phyloP scores from a whole-genome alignment of 495 filamentous ascomycete species.

The Penicillium odoratum region DNA sequence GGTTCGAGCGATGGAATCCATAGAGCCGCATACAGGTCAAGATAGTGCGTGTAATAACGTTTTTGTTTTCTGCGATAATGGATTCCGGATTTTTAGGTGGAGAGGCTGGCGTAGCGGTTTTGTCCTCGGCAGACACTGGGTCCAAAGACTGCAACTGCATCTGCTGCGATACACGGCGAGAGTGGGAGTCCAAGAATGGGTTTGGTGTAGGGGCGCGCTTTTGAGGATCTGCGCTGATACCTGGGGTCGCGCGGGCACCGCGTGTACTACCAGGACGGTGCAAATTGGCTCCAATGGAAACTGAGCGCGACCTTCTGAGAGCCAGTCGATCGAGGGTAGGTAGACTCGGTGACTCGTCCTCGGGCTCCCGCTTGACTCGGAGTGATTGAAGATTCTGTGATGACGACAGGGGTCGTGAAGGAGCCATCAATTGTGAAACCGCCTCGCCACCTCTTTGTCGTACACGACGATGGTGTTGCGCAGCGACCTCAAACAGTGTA shows the following conservation, averaged over 20 bases:
- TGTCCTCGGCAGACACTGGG: slow-evolving; percentile 18
- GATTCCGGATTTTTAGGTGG: slow-evolving; percentile 33
- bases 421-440: slow-evolving; percentile 57
- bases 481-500: slow-evolving; percentile 60
- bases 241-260: slow-evolving; percentile 15
- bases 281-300: slow-evolving; percentile 39
- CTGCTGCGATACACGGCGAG: slow-evolving; percentile 17
- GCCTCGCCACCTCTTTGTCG: slow-evolving; percentile 56
- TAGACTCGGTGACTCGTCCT: slow-evolving; percentile 33
- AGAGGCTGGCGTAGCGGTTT: slow-evolving; percentile 19
- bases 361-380: slow-evolving; percentile 42
- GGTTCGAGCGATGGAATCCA: slow-evolving; percentile 52
- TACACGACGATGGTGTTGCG: slow-evolving; percentile 54
- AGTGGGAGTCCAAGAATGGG: slow-evolving; percentile 26
- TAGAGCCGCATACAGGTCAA: slow-evolving; percentile 67
- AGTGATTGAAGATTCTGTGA: slow-evolving; percentile 38
- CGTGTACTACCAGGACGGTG: slow-evolving; percentile 25
- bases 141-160: slow-evolving; percentile 19
- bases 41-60: slow-evolving; percentile 46
- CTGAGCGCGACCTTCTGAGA: slow-evolving; percentile 36
- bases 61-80: slow-evolving; percentile 44
- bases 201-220: slow-evolving; percentile 31
- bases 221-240: slow-evolving; percentile 20
- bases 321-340: slow-evolving; percentile 35
- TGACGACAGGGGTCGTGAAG: slow-evolving; percentile 32